Conservation (phyloP, 2,329 filamentous ascomycete genomes). For the Fusarium dimerum region DNA sequence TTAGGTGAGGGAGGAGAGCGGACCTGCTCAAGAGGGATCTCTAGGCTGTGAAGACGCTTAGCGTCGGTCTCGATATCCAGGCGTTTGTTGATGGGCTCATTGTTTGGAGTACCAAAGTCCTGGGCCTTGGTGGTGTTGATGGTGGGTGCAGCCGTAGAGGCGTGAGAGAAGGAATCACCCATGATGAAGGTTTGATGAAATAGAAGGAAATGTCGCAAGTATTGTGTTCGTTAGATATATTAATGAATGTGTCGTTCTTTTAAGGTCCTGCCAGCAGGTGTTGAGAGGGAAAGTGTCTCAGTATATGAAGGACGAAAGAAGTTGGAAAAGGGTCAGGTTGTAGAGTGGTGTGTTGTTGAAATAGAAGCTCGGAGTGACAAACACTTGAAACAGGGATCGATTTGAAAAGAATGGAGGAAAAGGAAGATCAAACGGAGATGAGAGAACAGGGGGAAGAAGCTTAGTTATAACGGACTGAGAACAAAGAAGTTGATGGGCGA, state of each 20-base stretch:
- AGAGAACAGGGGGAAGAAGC: slow-evolving; percentile 3
- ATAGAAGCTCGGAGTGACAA: background rate
- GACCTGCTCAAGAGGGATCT: slow-evolving; percentile 31
- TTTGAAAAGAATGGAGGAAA: slow-evolving; percentile 4
- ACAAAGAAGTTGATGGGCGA: background rate
- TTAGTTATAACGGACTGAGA: slow-evolving; percentile 14
- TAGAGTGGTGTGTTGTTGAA: background rate
- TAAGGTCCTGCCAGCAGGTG: slow-evolving; percentile 28
- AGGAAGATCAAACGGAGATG: slow-evolving; percentile 7
- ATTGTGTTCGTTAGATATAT: background rate
- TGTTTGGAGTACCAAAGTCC: slow-evolving; percentile 4
- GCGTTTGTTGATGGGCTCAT: slow-evolving; percentile 9
- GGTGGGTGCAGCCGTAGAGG: slow-evolving; percentile 19
- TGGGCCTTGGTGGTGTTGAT: slow-evolving; percentile 14
- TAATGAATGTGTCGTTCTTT: background rate
- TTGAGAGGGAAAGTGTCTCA: background rate
- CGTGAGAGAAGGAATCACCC: slow-evolving; percentile 22
- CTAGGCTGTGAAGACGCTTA: slow-evolving; percentile 28
- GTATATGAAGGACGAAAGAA: background rate
- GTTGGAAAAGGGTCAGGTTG: background rate
- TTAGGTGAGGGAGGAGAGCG: slow-evolving; percentile 34
- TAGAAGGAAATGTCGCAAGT: slow-evolving; percentile 1
- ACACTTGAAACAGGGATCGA: slow-evolving; percentile 5
- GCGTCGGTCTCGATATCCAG: slow-evolving; percentile 14
- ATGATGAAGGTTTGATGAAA: slow-evolving; percentile 15